Base-by-base conservation (phyloP, 2,329 filamentous ascomycete species). In the Fusarium verrucosum region DNA sequence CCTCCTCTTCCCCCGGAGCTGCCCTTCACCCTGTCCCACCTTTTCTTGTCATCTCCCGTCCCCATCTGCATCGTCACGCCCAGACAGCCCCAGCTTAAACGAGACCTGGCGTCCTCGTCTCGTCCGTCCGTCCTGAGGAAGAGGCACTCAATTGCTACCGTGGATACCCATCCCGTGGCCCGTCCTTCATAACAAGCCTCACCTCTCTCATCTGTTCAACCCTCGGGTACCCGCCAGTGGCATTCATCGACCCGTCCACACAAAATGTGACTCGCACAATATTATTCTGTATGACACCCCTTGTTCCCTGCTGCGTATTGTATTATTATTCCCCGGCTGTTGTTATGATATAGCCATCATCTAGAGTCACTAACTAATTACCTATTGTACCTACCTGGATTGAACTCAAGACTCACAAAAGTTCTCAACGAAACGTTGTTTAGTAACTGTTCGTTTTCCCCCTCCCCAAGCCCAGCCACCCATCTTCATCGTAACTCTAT, bases 31-130 rank as follows among this genome's bases (percentile, higher is more conserved):
- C 55, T 50, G 61, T 33, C 41, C 66, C 67, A 70, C 53, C 50
- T 49, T 57, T 46, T 57, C 54, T 69, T 70, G 67, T 69, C 62
- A 70, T 62, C 67, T 66, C 64, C 60, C 58, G 59, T 51, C 58
- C 62, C 65, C 51, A 58, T 65, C 63, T 49, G 42, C 55, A 65
- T 65, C 64, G 40, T 58, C 63, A 61, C 55, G 32, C 42, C 50
- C 59, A 61, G 59, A 62, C 60, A 49, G 46, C 50, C 41, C 51
- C 42, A 26, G 42, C 41, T 47, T 57, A 57, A 37, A 58, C 54
- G 33, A 58, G 51, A 35, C 54, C 41, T 58, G 36, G 22, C 8
- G 33, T 26, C 52, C 52, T 44, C 19, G 44, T 42, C 35, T 13
- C 45, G 16, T 10, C 28, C 43, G 35, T 16, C 28, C 43, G 35